Percentiles rank a stretch among this genome's conserved stretches.
Evolutionary conservation across 2,329 filamentous ascomycete species (phyloP).

Genomic region (Incumbomyces delicatus): DNA sequence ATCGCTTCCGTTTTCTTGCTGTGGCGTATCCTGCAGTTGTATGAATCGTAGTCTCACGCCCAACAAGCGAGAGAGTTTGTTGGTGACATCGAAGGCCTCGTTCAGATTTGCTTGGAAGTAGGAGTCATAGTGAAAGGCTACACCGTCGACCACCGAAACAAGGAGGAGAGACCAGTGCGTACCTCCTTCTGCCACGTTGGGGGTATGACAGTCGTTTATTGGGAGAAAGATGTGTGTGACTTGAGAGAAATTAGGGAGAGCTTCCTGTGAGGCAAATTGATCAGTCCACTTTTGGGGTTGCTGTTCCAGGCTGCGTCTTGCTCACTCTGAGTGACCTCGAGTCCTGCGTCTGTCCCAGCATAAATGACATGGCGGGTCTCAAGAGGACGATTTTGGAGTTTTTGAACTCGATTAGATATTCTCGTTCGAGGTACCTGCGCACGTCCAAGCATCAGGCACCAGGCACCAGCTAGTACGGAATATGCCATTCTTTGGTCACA

Average conservation of each 20-base stretch:
- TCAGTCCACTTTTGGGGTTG: slow-evolving; percentile 39
- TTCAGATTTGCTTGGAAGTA: slow-evolving; percentile 64
- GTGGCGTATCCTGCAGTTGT: slow-evolving; percentile 73
- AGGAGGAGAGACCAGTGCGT: slow-evolving; percentile 92
- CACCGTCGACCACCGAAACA: slow-evolving; percentile 75
- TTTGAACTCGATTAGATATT: slow-evolving; percentile 70
- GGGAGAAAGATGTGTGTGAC: slow-evolving; percentile 93
- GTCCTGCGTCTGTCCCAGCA: slow-evolving; percentile 66
- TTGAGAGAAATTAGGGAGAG: slow-evolving; percentile 67
- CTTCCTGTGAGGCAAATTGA: slow-evolving; percentile 41
- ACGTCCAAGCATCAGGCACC: too few species aligned
- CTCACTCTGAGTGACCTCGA: slow-evolving; percentile 40
- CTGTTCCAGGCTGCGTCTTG: slow-evolving; percentile 18
- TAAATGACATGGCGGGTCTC: slow-evolving; percentile 83
- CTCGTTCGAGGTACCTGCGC: slow-evolving; percentile 68
- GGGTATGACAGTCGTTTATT: slow-evolving; percentile 77
- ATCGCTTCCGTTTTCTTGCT: slow-evolving; percentile 86
- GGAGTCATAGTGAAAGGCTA: slow-evolving; percentile 95
- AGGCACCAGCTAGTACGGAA: neutral
- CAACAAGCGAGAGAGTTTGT: slow-evolving; percentile 61
- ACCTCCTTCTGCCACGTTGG: slow-evolving; percentile 71
- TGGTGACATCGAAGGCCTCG: slow-evolving; percentile 60
- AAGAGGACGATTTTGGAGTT: slow-evolving; percentile 82
- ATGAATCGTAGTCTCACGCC: slow-evolving; percentile 59
- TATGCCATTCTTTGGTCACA: slow-evolving; percentile 18